These are phyloP conservation scores for Fomitopsis pinicola DNA, from an alignment of 1,284 basidiomycete genomes.

Conservation along the genomic window DNA sequence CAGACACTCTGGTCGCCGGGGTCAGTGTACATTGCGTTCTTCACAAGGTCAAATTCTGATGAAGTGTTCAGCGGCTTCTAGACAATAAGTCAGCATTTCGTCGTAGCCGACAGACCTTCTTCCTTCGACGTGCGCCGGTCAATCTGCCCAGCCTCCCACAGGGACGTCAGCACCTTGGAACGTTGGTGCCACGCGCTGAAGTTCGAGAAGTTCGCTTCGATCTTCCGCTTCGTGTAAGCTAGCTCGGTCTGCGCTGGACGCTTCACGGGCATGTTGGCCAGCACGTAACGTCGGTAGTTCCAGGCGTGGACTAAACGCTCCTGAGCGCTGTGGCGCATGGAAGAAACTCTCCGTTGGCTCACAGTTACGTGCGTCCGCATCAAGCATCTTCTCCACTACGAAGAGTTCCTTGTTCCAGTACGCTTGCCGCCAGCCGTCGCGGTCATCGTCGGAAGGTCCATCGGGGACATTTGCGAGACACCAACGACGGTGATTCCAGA, in stretches of 20 bases:
- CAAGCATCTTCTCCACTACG: constrained; percentile 86
- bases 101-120: constrained; percentile 45
- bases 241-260: constrained; percentile 60
- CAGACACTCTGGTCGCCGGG: constrained; percentile 96
- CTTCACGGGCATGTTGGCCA: constrained; percentile 62
- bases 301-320: constrained; percentile 77
- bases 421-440: constrained; percentile 62
- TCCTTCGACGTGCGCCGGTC: constrained; percentile 53
- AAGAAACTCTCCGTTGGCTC: constrained; percentile 26
- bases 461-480: constrained; percentile 81
- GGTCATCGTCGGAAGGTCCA: constrained; percentile 50
- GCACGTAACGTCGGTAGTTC: constrained; percentile 85
- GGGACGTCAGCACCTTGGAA: constrained; percentile 70
- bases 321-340: neutral
- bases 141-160: constrained; percentile 61
- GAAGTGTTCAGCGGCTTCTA: neutral
- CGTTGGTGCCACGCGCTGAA: constrained; percentile 99
- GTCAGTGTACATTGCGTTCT: constrained; percentile 95
- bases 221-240: constrained; percentile 84
- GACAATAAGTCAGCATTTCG: neutral
- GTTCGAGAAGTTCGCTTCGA: constrained; percentile 93
- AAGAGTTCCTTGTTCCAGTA: constrained; percentile 83
- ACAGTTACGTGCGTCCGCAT: constrained; percentile 90
- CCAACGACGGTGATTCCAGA: constrained; percentile 96
- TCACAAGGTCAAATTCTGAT: constrained; percentile 86